Evolutionary conservation across 2,329 filamentous ascomycete genomes (phyloP), one percentile per base, ranked within the genome.

Genomic region (Leptographium lundbergii): DNA sequence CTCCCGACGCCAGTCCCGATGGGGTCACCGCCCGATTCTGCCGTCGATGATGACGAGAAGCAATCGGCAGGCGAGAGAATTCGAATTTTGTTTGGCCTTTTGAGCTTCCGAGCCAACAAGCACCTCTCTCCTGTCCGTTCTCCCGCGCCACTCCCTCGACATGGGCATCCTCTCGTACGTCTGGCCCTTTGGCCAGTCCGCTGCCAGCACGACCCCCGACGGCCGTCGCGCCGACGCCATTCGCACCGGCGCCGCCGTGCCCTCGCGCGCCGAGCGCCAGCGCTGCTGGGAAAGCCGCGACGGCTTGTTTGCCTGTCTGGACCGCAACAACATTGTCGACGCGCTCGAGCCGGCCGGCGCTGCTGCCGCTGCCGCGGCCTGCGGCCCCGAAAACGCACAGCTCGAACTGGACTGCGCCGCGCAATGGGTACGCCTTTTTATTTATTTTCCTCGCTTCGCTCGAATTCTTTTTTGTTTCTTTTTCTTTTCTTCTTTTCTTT

Each of bases 251-350:
- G 72, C 75, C 63, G 77, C 91, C 67, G 90, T 91, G 6, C 94
- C 94, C n/a, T 88, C 89, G 69, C 86, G 92, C 64, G 82, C 80
- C 63, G 88, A 91, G 71, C 86, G 94, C 68, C 79, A 84, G 67
- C 78, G 81, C 68, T 99, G 94, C 82, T 99, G 92, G 88, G 87
- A 90, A 67, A 85, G 88, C 54, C 85, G 94, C 65, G 94, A 99
- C 74, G 74, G 75, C 63, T 97, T 94, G 79, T 97, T 95, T 73
- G 75, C 77, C 64, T 99, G 94, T 69, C 81, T 99, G 53, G 91
- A 97, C 73, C 80, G 81, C 64, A 80, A 91, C 76, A 75, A 80
- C 68, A 92, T 99, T 65, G 71, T 96, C 64, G 91, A 99, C 72
- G 73, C 77, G 22, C 65, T 71, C 63, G 74, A 75, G 66, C 72